A percentile compares a stretch with the other conserved stretches of the same genome.
Evolutionary conservation across 345 rosid genomes (phyloP).

Genomic region (Firmiana major): DNA sequence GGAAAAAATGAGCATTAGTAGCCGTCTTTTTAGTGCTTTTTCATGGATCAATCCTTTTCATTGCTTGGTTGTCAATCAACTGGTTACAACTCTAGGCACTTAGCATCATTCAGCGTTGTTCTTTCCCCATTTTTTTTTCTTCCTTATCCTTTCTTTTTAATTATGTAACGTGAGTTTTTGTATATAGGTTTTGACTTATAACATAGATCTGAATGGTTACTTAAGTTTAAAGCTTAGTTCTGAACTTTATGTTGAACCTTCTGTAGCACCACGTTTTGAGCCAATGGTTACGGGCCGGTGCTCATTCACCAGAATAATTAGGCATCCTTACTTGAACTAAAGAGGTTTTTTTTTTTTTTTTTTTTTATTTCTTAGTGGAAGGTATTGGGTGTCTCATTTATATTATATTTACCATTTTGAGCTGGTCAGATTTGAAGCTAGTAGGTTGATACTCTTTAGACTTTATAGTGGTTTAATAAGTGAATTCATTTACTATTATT

Average conservation of each 20-base stretch:
- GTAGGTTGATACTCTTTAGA: not conserved
- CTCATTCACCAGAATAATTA: not conserved
- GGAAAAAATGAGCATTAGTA: not conserved
- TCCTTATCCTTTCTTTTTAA: not conserved
- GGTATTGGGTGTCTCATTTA: not conserved
- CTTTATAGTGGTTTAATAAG: too few relatives aligned
- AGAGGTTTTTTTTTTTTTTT: not conserved
- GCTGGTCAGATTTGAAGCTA: not conserved
- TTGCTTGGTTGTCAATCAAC: slow-evolving; percentile 8
- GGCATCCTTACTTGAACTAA: not conserved
- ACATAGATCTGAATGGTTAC: slow-evolving; percentile 8
- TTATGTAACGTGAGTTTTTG: not conserved
- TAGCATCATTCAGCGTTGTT: not conserved
- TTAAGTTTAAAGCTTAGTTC: not conserved
- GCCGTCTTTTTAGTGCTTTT: not conserved
- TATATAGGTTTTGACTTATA: not conserved
- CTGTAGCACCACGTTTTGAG: not conserved
- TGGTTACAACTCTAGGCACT: not conserved
- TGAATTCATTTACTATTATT: not conserved
- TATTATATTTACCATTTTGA: not conserved
- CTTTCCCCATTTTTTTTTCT: not conserved
- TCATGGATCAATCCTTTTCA: slow-evolving; percentile 4
- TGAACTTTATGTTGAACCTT: not conserved
- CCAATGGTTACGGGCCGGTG: not conserved
- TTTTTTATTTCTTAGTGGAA: not conserved